Evolutionary conservation across 2,329 filamentous ascomycete genomes (phyloP), one percentile per base, ranked within the genome.

Genomic region (Didymella glomerata): DNA sequence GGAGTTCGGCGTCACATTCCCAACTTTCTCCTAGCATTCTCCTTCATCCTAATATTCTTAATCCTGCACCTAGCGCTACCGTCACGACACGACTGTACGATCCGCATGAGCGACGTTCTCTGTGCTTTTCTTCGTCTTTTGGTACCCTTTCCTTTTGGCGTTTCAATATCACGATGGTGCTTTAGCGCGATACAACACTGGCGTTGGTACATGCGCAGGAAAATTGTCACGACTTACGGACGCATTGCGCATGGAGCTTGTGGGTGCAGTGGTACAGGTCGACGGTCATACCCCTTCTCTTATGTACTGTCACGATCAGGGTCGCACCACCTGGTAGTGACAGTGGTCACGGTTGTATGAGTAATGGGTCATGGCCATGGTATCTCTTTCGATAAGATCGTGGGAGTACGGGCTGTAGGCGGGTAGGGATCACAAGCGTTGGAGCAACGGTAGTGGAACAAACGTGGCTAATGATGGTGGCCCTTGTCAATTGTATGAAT

Each of bases 401-500:
- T 32, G 34, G 46, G 57, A 27, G 56, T 25, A 48, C 47, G 48
- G 58, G 48, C 42, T 40, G 38, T 13, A 48, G 44, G 52, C 41
- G 51, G 60, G n/a, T 27, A 48, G 60, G 46, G 52, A 58, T 41
- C 47, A 56, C 48, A 54, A 50, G 53, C 36, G 55, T 57, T 42
- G 61, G 61, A 41, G 61, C 57, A 48, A 40, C 25, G 40, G 25
- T 34, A 25, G 41, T 22, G 45, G 30, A 41, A 50, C 46, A 36
- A 22, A 49, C 50, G 60, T 61, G 65, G 61, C 56, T 72, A 65
- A 71, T 61, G 66, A 69, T 61, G 71, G 71, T 59, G 72, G 72
- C 60, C 63, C 62, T 69, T 72, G 72, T 75, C 63, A 41, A 63
- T 67, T 76, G 73, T 76, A 76, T 74, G 68, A 76, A 72, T 76